These are phyloP conservation scores for Mycena latifolia DNA, from an alignment of 768 basidiomycete species.

Conservation along the genomic window DNA sequence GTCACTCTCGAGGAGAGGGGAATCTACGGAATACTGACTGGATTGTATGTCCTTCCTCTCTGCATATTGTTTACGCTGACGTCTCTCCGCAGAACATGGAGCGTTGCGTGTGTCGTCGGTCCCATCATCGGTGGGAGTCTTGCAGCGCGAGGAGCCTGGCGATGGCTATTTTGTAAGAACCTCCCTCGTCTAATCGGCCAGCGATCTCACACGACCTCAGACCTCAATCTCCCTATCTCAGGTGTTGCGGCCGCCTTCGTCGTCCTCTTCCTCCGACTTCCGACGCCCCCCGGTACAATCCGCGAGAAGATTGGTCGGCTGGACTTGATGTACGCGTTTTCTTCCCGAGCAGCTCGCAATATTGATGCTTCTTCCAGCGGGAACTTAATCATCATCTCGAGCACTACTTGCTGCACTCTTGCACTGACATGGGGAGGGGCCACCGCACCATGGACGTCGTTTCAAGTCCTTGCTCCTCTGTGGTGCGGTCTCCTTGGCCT, in stretches of 20 bases:
- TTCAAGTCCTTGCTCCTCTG: slow-evolving; percentile 54
- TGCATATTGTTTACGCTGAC: not conserved
- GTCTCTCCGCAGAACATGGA: slow-evolving; percentile 45
- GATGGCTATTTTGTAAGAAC: slow-evolving; percentile 55
- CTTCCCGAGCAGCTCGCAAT: not conserved
- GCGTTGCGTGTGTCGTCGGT: slow-evolving; percentile 46
- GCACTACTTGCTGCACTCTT: slow-evolving; percentile 44
- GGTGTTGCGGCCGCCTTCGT: slow-evolving; percentile 42
- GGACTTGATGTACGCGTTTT: slow-evolving; percentile 49
- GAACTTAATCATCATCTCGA: slow-evolving; percentile 47
- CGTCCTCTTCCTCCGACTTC: slow-evolving; percentile 47
- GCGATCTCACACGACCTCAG: slow-evolving; percentile 31
- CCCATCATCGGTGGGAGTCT: slow-evolving; percentile 52
- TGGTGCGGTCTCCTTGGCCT: slow-evolving; percentile 54
- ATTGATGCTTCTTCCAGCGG: slow-evolving; percentile 43
- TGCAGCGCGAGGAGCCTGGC: slow-evolving; percentile 48
- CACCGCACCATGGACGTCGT: slow-evolving; percentile 54
- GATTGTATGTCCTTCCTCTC: slow-evolving; percentile 37
- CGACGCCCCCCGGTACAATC: slow-evolving; percentile 47
- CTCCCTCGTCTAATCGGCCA: not conserved
- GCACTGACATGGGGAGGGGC: slow-evolving; percentile 59
- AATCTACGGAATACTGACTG: slow-evolving; percentile 45
- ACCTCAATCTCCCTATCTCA: slow-evolving; percentile 55
- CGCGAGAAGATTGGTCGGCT: slow-evolving; percentile 49
- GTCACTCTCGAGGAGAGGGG: slow-evolving; percentile 51